Conservation (phyloP, 768 basidiomycete genomes). For the Suillus weaverae region DNA sequence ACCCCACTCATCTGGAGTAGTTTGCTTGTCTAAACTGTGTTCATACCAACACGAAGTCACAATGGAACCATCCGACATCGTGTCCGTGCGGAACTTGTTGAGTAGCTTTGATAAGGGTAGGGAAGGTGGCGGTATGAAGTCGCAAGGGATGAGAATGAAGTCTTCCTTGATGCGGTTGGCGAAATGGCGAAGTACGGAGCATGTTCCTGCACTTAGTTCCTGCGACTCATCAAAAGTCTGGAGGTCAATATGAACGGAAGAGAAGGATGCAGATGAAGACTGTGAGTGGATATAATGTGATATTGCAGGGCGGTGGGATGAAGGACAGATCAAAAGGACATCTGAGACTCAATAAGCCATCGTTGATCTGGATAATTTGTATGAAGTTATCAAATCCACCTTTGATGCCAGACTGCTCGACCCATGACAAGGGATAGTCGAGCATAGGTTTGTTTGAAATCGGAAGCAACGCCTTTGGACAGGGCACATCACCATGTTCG, state of each 20-base stretch:
- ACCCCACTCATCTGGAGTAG: conserved; percentile 69
- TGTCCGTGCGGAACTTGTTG: conserved; percentile 80
- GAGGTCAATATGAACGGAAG: conserved; percentile 71
- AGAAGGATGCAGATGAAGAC: conserved; percentile 54
- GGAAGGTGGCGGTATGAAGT: conserved; percentile 77
- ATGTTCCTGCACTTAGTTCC: conserved; percentile 67
- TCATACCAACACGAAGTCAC: conserved; percentile 70
- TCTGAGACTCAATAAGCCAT: conserved; percentile 45
- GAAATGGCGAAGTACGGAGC: conserved; percentile 75
- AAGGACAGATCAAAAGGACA: conserved; percentile 83
- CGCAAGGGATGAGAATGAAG: conserved; percentile 89
- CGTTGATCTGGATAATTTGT: conserved; percentile 8
- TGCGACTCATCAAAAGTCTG: conserved; percentile 79
- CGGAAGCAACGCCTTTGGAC: conserved; percentile 85
- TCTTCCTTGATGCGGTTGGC: conserved; percentile 75
- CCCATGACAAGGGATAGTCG: conserved; percentile 80
- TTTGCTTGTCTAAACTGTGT: conserved; percentile 51
- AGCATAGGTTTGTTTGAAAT: conserved; percentile 88
- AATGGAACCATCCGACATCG: conserved; percentile 60
- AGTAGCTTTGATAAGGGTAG: conserved; percentile 71
- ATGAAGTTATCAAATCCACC: conserved; percentile 41
- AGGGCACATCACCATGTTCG: conserved; percentile 77
- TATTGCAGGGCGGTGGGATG: conserved; percentile 70
- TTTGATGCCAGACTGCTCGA: conserved; percentile 83
- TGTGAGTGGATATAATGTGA: conserved; percentile 86